Evolutionary conservation across 2,329 filamentous ascomycete genomes (phyloP), one percentile per base, ranked within the genome.

Genomic region (Falciphora oryzae): DNA sequence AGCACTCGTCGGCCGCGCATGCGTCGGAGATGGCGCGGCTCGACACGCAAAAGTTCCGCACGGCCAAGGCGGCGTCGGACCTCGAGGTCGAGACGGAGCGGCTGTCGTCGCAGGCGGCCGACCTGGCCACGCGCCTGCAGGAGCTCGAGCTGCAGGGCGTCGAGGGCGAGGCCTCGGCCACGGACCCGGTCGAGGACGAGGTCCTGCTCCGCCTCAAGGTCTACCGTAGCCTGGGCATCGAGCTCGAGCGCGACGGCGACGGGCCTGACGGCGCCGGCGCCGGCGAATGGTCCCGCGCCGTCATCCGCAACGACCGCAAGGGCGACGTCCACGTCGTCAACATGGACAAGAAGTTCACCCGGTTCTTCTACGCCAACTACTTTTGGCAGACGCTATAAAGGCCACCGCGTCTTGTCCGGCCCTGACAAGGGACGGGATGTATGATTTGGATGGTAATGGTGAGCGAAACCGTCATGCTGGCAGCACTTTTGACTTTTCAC

Each of bases 301-400:
- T 97, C 25, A 89, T 98, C 69, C 82, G 92, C 67, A 97, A 96
- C 74, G 88, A 89, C 66, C 84, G 87, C 69, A 94, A 93, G 79
- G 93, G 93, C 11, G 93, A 98, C 74, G 92, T 98, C 63, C 92
- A 97, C 75, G 91, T 98, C 62, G 89, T 99, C 66, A 96, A 96
- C 72, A 88, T 99, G 75, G 93, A 98, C 71, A 88, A 90, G 71
- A 96, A 95, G 79, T 93, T 97, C 75, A 94, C 91, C 65, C 85
- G 89, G 67, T 94, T 90, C 75, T 97, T 96, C 73, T 97, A 97
- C 73, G 92, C 93, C 28, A 96, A 97, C 72, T 96, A 96, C 75
- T 96, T 98, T 73, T 99, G 95, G 95, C 85, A 92, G 72, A 94
- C 88, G 35, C 81, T 97, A 75, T 96, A 80, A 75, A 31, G 25